Conservation (phyloP, 441 rosid genomes). For the Pelargonium cotyledonis region DNA sequence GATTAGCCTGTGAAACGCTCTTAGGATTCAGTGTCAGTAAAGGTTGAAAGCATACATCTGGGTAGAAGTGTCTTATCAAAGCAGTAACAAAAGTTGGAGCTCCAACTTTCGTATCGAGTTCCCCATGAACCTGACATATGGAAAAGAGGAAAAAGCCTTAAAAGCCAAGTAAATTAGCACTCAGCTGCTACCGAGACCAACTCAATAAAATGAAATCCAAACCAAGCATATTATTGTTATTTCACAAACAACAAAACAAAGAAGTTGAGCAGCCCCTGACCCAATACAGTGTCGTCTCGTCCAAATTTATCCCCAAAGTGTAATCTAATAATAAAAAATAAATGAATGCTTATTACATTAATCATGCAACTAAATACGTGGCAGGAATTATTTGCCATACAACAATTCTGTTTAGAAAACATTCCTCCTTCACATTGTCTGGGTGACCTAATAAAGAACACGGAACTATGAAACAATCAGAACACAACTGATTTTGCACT, state of each 20-base stretch:
- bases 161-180: not conserved
- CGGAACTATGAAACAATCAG: not conserved
- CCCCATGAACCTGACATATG: conserved; percentile 65
- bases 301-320: not conserved
- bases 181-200: not conserved
- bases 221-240: not conserved
- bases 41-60: conserved; percentile 38
- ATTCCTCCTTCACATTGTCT: not conserved
- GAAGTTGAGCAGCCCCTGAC: not conserved
- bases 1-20: conserved; percentile 6
- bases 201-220: not conserved
- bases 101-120: conserved; percentile 66
- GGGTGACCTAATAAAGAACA: too few relatives aligned
- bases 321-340: not conserved
- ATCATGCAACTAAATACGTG: not conserved
- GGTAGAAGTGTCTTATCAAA: conserved; percentile 55
- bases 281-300: not conserved
- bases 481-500: not conserved
- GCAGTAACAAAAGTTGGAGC: conserved; percentile 52
- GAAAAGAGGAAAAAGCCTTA: conserved; percentile 4
- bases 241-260: not conserved
- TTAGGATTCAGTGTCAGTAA: not conserved
- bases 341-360: not conserved
- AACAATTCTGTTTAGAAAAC: not conserved
- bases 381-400: not conserved